These are phyloP conservation scores for Moniliella sp. DNA, from an alignment of 1,284 basidiomycete species.

Conservation along the genomic window DNA sequence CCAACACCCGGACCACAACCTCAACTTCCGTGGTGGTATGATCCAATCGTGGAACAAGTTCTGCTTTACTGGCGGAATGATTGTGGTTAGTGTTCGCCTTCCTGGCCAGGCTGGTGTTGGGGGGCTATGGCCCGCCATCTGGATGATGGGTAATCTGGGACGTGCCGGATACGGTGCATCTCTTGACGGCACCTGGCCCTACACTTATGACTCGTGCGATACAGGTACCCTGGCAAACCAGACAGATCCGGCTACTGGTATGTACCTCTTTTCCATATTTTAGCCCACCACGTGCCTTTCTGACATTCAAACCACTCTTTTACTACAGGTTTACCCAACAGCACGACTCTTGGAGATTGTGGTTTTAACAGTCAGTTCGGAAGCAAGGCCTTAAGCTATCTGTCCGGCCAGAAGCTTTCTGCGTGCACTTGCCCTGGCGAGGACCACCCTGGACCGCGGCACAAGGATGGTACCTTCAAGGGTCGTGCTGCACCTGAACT, in stretches of 20 bases:
- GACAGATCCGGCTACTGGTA: neutral
- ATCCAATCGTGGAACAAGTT: slow-evolving; percentile 31
- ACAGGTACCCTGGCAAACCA: slow-evolving; percentile 56
- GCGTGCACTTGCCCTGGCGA: slow-evolving; percentile 52
- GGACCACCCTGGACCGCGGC: slow-evolving; percentile 58
- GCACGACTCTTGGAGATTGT: slow-evolving; percentile 10
- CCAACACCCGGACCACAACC: slow-evolving; percentile 13
- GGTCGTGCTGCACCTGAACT: slow-evolving; percentile 49
- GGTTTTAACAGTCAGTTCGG: too few relatives aligned
- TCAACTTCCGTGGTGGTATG: slow-evolving; percentile 24
- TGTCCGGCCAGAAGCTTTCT: slow-evolving; percentile 54
- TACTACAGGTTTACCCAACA: slow-evolving; percentile 7
- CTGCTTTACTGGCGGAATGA: slow-evolving; percentile 39
- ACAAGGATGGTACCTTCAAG: slow-evolving; percentile 47
- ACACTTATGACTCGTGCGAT: slow-evolving; percentile 51
- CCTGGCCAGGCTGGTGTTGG: slow-evolving; percentile 12
- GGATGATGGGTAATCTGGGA: slow-evolving; percentile 23
- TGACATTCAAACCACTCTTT: slow-evolving; percentile 1
- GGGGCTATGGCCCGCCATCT: slow-evolving; percentile 23
- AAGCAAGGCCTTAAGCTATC: slow-evolving; percentile 36
- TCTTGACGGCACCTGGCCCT: slow-evolving; percentile 42
- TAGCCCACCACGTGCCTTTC: neutral
- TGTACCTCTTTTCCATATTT: too few relatives aligned
- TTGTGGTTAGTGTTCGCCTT: slow-evolving; percentile 36
- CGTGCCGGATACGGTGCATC: slow-evolving; percentile 3